phyloP scores from a whole-genome alignment of 208 protist species.

The Vickermania ingenoplastis region DNA sequence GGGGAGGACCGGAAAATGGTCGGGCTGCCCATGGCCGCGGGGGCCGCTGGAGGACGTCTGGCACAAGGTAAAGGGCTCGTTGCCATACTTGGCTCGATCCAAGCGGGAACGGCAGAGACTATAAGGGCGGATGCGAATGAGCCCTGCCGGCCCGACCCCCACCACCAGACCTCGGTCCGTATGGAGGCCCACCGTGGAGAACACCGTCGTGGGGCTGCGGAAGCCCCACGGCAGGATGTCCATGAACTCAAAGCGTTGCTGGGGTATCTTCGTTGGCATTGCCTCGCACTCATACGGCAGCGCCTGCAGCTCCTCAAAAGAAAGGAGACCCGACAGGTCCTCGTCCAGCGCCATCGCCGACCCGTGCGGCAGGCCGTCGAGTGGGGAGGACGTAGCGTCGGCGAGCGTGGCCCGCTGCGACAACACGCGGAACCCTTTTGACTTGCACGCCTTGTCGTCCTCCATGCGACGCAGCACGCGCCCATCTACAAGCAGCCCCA shows the following conservation, averaged over 20 bases:
- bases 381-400: not conserved
- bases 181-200: conserved; percentile 42
- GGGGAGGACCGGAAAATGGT: not conserved
- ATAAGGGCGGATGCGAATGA: conserved; percentile 36
- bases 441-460: conserved; percentile 7
- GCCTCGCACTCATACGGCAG: conserved; percentile 38
- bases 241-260: conserved; percentile 41
- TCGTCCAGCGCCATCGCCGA: not conserved
- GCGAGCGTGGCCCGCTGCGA: no score
- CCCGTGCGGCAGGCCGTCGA: not conserved
- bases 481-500: conserved; percentile 32
- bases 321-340: not conserved
- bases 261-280: conserved; percentile 13
- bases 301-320: not conserved
- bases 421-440: not conserved
- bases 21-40: not conserved
- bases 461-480: conserved; percentile 16
- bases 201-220: conserved; percentile 27
- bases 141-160: conserved; percentile 22
- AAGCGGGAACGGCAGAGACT: not conserved
- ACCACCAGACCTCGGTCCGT: conserved; percentile 40
- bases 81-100: not conserved
- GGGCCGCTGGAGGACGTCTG: not conserved
- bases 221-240: conserved; percentile 59
- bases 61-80: not conserved